These are phyloP conservation scores for Solanum chaucha DNA, from an alignment of 257 asterid species.

Conservation along the genomic window DNA sequence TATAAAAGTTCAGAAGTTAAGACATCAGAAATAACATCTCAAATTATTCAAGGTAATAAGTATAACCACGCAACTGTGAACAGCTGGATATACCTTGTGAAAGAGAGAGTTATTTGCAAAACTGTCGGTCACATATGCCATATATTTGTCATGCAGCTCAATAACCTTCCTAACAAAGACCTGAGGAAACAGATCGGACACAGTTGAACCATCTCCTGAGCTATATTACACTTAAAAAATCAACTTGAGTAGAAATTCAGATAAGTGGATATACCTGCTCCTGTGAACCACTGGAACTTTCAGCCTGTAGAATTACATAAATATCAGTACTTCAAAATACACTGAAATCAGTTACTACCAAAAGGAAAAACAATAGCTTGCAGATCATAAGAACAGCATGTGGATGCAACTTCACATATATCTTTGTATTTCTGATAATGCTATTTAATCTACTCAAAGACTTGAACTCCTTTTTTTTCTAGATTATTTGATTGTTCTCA, in stretches of 20 bases:
- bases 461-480: background rate
- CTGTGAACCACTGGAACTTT: slow-evolving; percentile 23
- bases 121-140: slow-evolving; percentile 26
- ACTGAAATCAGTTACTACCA: background rate
- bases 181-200: slow-evolving; percentile 10
- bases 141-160: slow-evolving; percentile 40
- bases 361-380: background rate
- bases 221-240: background rate
- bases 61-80: background rate
- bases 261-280: slow-evolving; percentile 25
- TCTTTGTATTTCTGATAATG: background rate
- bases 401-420: background rate
- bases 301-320: slow-evolving; percentile 22
- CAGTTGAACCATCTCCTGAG: background rate
- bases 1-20: background rate
- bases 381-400: background rate
- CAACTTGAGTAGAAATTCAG: background rate
- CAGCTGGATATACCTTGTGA: slow-evolving; percentile 27
- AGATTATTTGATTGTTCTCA: background rate
- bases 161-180: slow-evolving; percentile 30
- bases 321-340: slow-evolving; percentile 3
- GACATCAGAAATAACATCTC: background rate
- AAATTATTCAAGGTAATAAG: background rate
- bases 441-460: background rate
- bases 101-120: slow-evolving; percentile 29